Base-by-base conservation (phyloP, 192 early-diverging fungal species). In the Coemansia sp. region DNA sequence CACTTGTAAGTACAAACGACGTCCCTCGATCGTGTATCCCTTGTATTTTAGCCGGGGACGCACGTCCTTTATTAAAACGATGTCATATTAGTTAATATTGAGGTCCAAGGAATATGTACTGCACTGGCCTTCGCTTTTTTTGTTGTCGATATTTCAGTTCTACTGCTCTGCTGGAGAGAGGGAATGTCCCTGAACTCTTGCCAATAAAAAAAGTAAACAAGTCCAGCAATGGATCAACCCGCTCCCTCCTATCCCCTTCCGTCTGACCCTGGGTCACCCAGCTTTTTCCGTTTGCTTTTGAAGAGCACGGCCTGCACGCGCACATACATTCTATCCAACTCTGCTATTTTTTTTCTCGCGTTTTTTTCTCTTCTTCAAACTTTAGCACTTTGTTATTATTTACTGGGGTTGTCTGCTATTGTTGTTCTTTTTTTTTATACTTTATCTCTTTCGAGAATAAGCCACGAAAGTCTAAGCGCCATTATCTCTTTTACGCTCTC, bases 401-500 rank as follows among this genome's bases (percentile, higher is more conserved):
- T 51, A 64, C 32, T 50, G n/a, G 27, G 51, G 51, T 29, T 55
- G 15, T 58, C 41, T 58, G 17, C 44, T 58, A 51, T 34, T 46
- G 34, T 69, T 27, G 15, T 23, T 67, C 32, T 17, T 44, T 29
- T 12, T 67, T 57, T 27, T 6, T 19, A 36, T 6, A 36, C 34
- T 37, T 27, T 21, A 48, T 66, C 39, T 44, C 50, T 39, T 36
- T 50, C 36, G 19, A 39, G 44, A 14, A 38, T 11, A 58, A 57
- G 41, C 21, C 34, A 67, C 45, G 41, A 66, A 66, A 66, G 65
- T 42, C 55, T 59, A 67, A 59, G 51, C 53, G 38, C 53, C 45
- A 55, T 32, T 65, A 45, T 55, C 38, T 21, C 1, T 23, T 46
- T 50, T 48, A 46, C 23, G 5, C 44, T 23, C 23, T 17, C 29